Evolutionary conservation across 2,329 filamentous ascomycete species (phyloP).

Genomic region (Chrysoporthe deuterocubensis): DNA sequence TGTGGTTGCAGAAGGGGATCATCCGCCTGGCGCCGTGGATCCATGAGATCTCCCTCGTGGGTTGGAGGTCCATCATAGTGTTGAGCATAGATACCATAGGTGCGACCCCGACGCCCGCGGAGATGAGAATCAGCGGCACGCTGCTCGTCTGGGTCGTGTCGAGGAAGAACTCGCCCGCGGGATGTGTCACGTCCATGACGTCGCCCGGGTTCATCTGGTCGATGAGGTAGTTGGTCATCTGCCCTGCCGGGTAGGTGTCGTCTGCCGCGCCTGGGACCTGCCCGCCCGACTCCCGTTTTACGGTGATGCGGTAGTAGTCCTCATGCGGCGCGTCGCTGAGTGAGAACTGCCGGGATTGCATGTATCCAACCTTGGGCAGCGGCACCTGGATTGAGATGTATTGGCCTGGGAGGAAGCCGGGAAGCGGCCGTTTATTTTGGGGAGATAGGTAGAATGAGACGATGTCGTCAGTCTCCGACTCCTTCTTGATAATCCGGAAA

Average conservation of each 20-base stretch:
- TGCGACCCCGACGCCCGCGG: slow-evolving; percentile 63
- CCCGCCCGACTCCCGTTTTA: slow-evolving; percentile 68
- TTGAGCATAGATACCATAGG: slow-evolving; percentile 66
- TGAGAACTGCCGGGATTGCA: slow-evolving; percentile 74
- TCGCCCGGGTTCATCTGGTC: slow-evolving; percentile 65
- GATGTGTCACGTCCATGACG: slow-evolving; percentile 67
- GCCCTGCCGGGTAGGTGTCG: slow-evolving; percentile 45
- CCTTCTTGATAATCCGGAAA: slow-evolving; percentile 68
- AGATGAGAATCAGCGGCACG: slow-evolving; percentile 62
- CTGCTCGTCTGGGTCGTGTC: slow-evolving; percentile 46
- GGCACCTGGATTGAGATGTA: slow-evolving; percentile 68
- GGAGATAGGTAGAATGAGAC: slow-evolving; percentile 73
- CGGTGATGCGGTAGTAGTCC: slow-evolving; percentile 70
- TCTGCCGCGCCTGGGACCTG: slow-evolving; percentile 41
- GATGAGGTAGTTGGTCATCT: slow-evolving; percentile 73
- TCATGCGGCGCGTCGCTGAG: slow-evolving; percentile 67
- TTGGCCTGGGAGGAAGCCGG: slow-evolving; percentile 70
- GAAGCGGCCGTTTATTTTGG: slow-evolving; percentile 63
- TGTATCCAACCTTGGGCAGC: slow-evolving; percentile 59
- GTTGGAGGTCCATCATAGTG: slow-evolving; percentile 50
- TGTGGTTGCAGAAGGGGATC: slow-evolving; percentile 57
- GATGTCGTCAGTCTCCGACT: slow-evolving; percentile 69
- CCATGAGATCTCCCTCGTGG: slow-evolving; percentile 58
- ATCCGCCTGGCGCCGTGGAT: slow-evolving; percentile 60
- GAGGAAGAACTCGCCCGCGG: slow-evolving; percentile 64